phyloP scores from a whole-genome alignment of 176 grass and related monocot species.

The Themeda triandra region DNA sequence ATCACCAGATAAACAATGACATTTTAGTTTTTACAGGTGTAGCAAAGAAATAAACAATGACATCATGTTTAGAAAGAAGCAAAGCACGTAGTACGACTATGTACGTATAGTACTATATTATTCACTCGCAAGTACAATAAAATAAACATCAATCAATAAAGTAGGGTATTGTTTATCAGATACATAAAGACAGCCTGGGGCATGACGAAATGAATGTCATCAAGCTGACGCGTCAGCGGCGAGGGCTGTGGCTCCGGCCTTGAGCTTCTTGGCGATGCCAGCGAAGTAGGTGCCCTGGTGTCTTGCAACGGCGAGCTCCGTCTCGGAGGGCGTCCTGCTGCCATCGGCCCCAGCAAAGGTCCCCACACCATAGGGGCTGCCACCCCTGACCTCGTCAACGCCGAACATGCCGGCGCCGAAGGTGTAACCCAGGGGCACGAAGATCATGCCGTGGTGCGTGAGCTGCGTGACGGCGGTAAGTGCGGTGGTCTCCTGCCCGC shows the following conservation, averaged over 20 bases:
- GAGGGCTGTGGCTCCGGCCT: neutral
- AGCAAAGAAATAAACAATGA: no score
- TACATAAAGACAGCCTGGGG: no score
- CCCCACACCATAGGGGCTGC: slow-evolving; percentile 44
- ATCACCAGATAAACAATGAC: no score
- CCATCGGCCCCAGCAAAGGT: slow-evolving; percentile 28
- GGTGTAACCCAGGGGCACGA: slow-evolving; percentile 44
- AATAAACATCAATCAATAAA: no score
- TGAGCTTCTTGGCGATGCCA: neutral
- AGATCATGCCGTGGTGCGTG: slow-evolving; percentile 61
- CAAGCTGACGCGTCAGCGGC: no score
- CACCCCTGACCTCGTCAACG: slow-evolving; percentile 44
- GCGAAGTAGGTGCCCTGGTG: neutral
- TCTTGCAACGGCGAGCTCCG: neutral
- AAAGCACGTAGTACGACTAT: no score
- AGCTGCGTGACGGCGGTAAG: neutral
- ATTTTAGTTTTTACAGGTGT: no score
- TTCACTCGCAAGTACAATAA: no score
- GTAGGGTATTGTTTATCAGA: no score
- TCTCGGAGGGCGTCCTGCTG: neutral
- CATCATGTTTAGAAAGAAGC: no score
- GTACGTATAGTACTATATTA: no score
- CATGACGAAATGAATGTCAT: no score
- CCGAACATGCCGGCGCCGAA: slow-evolving; percentile 48
- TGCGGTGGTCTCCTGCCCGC: slow-evolving; percentile 29